These are phyloP conservation scores for Gonapodya sp. DNA, from an alignment of 192 early-diverging fungal genomes.

Conservation along the genomic window DNA sequence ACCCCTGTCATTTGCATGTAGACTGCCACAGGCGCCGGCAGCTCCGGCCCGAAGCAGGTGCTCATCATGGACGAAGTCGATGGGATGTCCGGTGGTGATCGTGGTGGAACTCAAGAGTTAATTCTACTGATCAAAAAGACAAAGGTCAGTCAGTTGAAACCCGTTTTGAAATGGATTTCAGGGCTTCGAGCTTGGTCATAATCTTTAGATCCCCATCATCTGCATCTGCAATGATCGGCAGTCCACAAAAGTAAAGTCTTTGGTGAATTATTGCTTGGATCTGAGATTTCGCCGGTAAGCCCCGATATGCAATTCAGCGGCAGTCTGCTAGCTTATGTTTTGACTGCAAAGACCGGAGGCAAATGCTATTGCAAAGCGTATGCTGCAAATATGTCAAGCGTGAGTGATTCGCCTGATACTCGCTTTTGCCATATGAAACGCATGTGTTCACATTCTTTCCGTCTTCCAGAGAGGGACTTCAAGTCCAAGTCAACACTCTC, in stretches of 20 bases:
- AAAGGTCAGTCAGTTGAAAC: slow-evolving; percentile 42
- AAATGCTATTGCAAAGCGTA: not conserved
- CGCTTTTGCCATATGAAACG: not conserved
- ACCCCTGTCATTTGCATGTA: too few relatives aligned
- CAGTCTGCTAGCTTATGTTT: not conserved
- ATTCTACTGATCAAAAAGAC: slow-evolving; percentile 85
- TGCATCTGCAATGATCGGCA: slow-evolving; percentile 97
- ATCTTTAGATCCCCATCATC: slow-evolving; percentile 79
- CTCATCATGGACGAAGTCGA: slow-evolving; percentile 99
- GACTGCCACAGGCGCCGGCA: too few relatives aligned
- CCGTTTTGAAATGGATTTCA: not conserved
- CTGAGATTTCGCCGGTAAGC: slow-evolving; percentile 58
- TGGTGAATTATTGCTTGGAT: slow-evolving; percentile 78
- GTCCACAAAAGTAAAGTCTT: slow-evolving; percentile 71
- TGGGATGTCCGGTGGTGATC: slow-evolving; percentile 96
- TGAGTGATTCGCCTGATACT: not conserved
- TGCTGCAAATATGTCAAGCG: not conserved
- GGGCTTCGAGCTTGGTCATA: not conserved
- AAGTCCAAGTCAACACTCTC: slow-evolving; percentile 66
- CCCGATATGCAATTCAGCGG: not conserved
- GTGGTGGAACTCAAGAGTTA: slow-evolving; percentile 81
- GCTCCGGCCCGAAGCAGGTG: slow-evolving; percentile 33
- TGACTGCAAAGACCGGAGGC: not conserved
- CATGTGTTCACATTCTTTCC: too few relatives aligned
- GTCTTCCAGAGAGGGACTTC: slow-evolving; percentile 56